Base-by-base conservation (phyloP, 2,329 filamentous ascomycete genomes). In the Aspergillus sp. region DNA sequence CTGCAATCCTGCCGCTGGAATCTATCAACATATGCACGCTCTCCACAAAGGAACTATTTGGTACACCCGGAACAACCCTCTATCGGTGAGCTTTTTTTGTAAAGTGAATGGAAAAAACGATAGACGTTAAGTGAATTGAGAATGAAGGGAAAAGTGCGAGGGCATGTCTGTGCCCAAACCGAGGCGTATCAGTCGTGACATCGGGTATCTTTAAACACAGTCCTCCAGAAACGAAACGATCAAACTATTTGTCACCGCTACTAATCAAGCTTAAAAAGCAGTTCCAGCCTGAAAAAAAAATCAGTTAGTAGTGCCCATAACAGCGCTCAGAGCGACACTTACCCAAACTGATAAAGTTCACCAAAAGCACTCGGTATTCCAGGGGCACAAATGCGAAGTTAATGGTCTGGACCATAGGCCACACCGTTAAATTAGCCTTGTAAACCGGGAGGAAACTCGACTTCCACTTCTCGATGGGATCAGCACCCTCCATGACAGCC, bases 331-430 rank as follows among this genome's bases (percentile, higher is more conserved):
- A 58, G 51, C 18, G 53, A 39, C 39, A 77, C 81, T 69, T 68
- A 86, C 86, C 87, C 64, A 90, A 76, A 59, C 83, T 90, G 53
- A 96, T 81, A 50, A 96, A 74, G 69, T 97, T 97, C 66, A 96
- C 93, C 60, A 96, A 88, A 66, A 96, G 78, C 42, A 97, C 85
- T 58, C 92, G 84, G 76, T 93, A 87, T 71, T 96, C 85, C 61
- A 96, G 80, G 48, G 93, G 93, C 62, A 96, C 84, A 62, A 95
- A 83, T 68, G 89, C 89, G 78, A 97, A 97, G 80, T 97, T 97
- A 69, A 88, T 81, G 53, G 88, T 80, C 79, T 97, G 93, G 55
- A 96, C 91, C 65, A 79, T 80, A 3, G 93, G 93, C 93, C 93
- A 97, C 55, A 97, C 76, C 79, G 91, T 84, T 82, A 91, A 91